Base-by-base conservation (phyloP, 441 rosid genomes). In the Breynia disticha region DNA sequence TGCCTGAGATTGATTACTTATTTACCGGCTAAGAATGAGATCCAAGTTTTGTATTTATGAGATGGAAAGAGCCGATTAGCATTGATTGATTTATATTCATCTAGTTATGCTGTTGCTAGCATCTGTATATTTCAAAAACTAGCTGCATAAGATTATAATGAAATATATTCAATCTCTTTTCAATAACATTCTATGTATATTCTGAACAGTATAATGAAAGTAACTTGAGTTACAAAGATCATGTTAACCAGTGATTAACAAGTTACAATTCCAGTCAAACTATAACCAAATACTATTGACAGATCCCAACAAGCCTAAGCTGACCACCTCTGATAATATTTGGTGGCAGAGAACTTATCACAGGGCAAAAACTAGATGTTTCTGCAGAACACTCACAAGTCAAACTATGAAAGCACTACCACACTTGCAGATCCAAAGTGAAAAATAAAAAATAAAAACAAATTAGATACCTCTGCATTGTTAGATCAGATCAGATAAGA, bases 401-500 rank as follows among this genome's bases (percentile, higher is more conserved):
- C 32, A 24, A 24, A 24, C 32, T 7, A 24, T 24, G 32, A 24
- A 24, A 24, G 32, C 32, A 24, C 32, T 7, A 24, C 7, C 32
- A 24, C 3, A 24, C 3, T 24, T 24, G 32, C 32, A 24, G 32
- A 24, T 24, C 32, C 3, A 24, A 24, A 2, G 32, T 24, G 32
- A 24, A n/a, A n/a, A n/a, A n/a, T 24, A 24, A 24, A 24, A 7
- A 24, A 24, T 18, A 2, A n/a, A 11, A 19, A 7, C 16, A 22
- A 46, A 38, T 10, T 15, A 17, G 46, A 47, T 24, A 13, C 37
- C 8, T 55, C 35, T 47, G 16, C 19, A 12, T 21, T 11, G 11
- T 46, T 2, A 13, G 28, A 32, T 76, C 73, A 86, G 61, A 78
- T 70, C 56, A 89, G 73, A 78, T 69, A 54, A 89, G 72, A 67